These are phyloP conservation scores for Talaromyces proteolyticus DNA, from an alignment of 495 filamentous ascomycete genomes.

Conservation along the genomic window DNA sequence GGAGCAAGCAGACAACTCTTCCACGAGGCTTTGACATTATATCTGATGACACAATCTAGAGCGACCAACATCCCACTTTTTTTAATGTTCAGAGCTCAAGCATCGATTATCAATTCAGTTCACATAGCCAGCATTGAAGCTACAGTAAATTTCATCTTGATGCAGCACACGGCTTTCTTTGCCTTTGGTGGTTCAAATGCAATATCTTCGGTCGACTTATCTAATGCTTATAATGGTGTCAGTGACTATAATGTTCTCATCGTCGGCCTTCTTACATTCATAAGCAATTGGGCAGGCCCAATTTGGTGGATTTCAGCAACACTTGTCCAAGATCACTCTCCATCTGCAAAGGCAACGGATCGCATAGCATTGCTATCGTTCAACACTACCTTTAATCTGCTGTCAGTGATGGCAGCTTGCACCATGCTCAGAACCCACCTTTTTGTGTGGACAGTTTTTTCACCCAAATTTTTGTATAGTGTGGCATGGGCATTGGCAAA, in stretches of 20 bases:
- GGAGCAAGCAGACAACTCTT: slow-evolving; percentile 19
- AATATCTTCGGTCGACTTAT: slow-evolving; percentile 82
- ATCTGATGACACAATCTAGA: slow-evolving; percentile 82
- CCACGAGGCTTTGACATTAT: slow-evolving; percentile 66
- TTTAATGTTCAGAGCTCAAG: slow-evolving; percentile 60
- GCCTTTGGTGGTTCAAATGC: slow-evolving; percentile 88
- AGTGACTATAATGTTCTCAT: slow-evolving; percentile 57
- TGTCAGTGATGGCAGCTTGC: slow-evolving; percentile 84
- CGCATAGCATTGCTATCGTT: slow-evolving; percentile 60
- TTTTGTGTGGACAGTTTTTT: slow-evolving; percentile 99
- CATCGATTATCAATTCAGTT: slow-evolving; percentile 42
- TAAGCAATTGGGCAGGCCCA: slow-evolving; percentile 86
- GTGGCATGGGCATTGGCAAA: slow-evolving; percentile 82
- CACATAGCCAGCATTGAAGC: slow-evolving; percentile 47
- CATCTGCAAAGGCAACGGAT: slow-evolving; percentile 11
- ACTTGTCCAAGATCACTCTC: slow-evolving; percentile 42
- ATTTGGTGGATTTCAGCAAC: slow-evolving; percentile 76
- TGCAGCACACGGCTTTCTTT: slow-evolving; percentile 79
- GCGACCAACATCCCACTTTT: slow-evolving; percentile 80
- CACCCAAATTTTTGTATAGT: slow-evolving; percentile 89
- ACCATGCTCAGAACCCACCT: slow-evolving; percentile 78
- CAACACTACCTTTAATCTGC: slow-evolving; percentile 52
- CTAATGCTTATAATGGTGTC: slow-evolving; percentile 79
- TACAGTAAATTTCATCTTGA: slow-evolving; percentile 56
- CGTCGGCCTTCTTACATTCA: slow-evolving; percentile 76